phyloP scores from a whole-genome alignment of 345 rosid genomes.

The Carallia pectinifolia region DNA sequence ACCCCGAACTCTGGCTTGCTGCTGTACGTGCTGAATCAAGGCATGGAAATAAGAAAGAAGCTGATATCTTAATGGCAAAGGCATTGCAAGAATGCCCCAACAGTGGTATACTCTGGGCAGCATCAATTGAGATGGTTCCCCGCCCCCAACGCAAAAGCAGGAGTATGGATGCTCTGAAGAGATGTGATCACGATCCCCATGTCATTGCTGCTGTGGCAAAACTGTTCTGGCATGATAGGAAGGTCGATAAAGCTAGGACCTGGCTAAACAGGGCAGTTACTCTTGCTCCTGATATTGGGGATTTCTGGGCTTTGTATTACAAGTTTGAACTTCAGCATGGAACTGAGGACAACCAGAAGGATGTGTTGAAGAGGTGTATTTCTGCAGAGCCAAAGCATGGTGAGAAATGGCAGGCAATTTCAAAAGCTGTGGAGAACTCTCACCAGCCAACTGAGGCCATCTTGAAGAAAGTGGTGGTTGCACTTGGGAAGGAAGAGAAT shows the following conservation, averaged over 20 bases:
- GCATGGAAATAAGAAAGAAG: conserved; percentile 75
- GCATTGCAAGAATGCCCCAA: conserved; percentile 90
- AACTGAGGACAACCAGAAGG: conserved; percentile 69
- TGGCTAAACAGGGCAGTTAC: conserved; percentile 87
- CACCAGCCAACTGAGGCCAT: conserved; percentile 78
- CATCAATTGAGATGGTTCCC: conserved; percentile 77
- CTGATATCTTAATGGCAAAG: conserved; percentile 86
- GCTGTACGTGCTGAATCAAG: conserved; percentile 75
- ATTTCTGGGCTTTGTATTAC: conserved; percentile 87
- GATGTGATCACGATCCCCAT: conserved; percentile 79
- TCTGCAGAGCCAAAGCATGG: conserved; percentile 87
- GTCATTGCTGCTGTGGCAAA: conserved; percentile 82
- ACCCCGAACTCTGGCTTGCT: conserved; percentile 87
- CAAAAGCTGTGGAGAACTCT: conserved; percentile 89
- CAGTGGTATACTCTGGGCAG: conserved; percentile 93
- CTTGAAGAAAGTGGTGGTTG: conserved; percentile 70
- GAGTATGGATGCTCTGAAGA: conserved; percentile 75
- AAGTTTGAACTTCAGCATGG: conserved; percentile 92
- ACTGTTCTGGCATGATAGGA: conserved; percentile 88
- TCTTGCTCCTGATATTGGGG: conserved; percentile 75
- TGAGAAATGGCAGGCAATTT: conserved; percentile 79
- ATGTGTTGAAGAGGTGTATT: conserved; percentile 64
- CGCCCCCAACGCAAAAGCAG: conserved; percentile 70
- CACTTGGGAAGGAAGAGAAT: conserved; percentile 73
- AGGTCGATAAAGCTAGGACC: conserved; percentile 81